A percentile compares a stretch with the other conserved stretches of the same genome.
These are phyloP conservation scores for Solanum sejunctum DNA, from an alignment of 257 asterid species.

Conservation along the genomic window DNA sequence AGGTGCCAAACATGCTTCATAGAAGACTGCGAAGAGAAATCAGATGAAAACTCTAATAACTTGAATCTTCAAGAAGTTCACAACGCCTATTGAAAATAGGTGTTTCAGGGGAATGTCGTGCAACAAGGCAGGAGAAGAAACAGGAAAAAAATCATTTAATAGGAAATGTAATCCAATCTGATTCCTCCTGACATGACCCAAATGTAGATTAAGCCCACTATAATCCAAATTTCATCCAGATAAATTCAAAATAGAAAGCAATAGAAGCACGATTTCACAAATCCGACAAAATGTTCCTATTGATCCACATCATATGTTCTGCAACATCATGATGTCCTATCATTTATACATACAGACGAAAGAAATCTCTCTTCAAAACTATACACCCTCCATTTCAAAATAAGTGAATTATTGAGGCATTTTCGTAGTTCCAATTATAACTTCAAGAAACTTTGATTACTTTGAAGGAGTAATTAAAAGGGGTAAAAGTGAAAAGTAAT, in stretches of 20 bases:
- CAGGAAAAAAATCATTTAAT: background rate
- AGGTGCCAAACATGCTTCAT: slow-evolving; percentile 38
- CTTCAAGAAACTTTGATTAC: too few relatives aligned
- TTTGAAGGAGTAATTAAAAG: too few relatives aligned
- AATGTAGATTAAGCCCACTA: background rate
- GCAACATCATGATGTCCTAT: background rate
- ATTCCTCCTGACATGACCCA: background rate
- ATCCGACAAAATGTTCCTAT: background rate
- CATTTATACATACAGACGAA: background rate
- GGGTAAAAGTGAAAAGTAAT: too few relatives aligned
- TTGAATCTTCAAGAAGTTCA: background rate
- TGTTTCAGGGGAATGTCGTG: background rate
- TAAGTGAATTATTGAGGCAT: too few relatives aligned
- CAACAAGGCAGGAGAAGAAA: background rate
- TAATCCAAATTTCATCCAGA: background rate
- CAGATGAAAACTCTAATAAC: background rate
- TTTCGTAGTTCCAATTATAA: too few relatives aligned
- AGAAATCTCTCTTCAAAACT: background rate
- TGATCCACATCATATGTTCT: background rate
- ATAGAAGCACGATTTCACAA: background rate
- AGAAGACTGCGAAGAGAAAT: background rate
- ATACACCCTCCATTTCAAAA: too few relatives aligned
- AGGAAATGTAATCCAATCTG: background rate
- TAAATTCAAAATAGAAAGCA: background rate
- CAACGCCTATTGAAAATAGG: background rate